These are phyloP conservation scores for Ploettnerulaceae sp. DNA, from an alignment of 2,329 filamentous ascomycete species.

Conservation along the genomic window DNA sequence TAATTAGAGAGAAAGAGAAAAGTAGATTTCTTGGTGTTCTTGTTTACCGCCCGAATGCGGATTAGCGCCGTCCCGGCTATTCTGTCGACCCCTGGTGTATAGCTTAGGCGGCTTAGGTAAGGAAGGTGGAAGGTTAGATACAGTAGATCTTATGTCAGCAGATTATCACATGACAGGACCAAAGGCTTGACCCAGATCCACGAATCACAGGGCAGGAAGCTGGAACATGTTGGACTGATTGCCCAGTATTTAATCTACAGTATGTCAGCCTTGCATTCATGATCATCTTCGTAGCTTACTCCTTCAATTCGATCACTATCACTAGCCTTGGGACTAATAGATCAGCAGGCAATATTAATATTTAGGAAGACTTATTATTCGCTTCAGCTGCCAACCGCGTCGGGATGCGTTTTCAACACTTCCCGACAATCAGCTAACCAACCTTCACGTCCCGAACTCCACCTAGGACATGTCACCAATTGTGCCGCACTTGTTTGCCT, in stretches of 20 bases:
- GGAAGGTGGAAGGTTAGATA: too few relatives aligned
- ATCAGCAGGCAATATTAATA: too few relatives aligned
- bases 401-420: not conserved
- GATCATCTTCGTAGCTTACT: not conserved
- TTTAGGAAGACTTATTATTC: too few relatives aligned
- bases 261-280: slow-evolving; percentile 1
- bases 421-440: not conserved
- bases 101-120: too few relatives aligned
- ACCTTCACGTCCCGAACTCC: not conserved
- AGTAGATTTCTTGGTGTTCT: too few relatives aligned
- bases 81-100: too few relatives aligned
- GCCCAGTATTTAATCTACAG: not conserved
- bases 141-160: too few relatives aligned
- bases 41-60: too few relatives aligned
- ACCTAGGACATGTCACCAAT: not conserved
- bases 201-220: not conserved
- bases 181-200: not conserved
- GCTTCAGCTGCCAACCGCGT: not conserved
- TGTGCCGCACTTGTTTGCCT: not conserved
- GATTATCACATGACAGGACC: too few relatives aligned
- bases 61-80: too few relatives aligned
- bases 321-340: not conserved
- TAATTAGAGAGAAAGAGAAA: too few relatives aligned
- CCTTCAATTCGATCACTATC: not conserved
- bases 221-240: slow-evolving; percentile 1